phyloP scores from a whole-genome alignment of 805 yeast species.

The Candida qinlingensis region DNA sequence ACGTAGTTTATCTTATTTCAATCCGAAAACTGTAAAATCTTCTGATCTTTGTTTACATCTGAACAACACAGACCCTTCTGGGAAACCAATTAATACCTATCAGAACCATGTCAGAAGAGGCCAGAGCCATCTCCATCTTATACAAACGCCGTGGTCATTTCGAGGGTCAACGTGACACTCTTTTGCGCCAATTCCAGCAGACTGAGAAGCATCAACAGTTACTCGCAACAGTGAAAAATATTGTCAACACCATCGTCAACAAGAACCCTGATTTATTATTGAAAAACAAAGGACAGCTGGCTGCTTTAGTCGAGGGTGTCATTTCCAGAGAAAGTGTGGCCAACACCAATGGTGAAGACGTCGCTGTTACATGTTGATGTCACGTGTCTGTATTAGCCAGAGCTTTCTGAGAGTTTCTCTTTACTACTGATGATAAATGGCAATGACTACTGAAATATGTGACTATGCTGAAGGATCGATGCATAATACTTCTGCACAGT shows the following conservation, averaged over 20 bases:
- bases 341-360: constrained; percentile 2
- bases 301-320: constrained; percentile 21
- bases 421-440: too few species aligned
- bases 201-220: constrained; percentile 15
- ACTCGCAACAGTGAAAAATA: constrained; percentile 8
- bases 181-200: constrained; percentile 14
- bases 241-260: constrained; percentile 13
- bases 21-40: not conserved
- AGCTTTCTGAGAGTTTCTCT: too few species aligned
- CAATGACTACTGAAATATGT: too few species aligned
- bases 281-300: constrained; percentile 21
- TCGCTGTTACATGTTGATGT: not conserved
- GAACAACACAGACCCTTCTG: too few species aligned
- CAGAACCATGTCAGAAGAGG: constrained; percentile 6
- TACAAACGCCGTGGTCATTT: constrained; percentile 20
- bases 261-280: constrained; percentile 20
- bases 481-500: too few species aligned
- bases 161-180: constrained; percentile 15
- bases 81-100: not conserved
- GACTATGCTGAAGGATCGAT: too few species aligned
- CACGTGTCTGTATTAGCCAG: too few species aligned
- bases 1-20: too few species aligned
- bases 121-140: constrained; percentile 10
- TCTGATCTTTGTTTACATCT: too few species aligned
- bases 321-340: constrained; percentile 7